A percentile compares a stretch with the other conserved stretches of the same genome.
Evolutionary conservation across 768 basidiomycete species (phyloP).

Genomic region (Leucocoprinus leucothites): DNA sequence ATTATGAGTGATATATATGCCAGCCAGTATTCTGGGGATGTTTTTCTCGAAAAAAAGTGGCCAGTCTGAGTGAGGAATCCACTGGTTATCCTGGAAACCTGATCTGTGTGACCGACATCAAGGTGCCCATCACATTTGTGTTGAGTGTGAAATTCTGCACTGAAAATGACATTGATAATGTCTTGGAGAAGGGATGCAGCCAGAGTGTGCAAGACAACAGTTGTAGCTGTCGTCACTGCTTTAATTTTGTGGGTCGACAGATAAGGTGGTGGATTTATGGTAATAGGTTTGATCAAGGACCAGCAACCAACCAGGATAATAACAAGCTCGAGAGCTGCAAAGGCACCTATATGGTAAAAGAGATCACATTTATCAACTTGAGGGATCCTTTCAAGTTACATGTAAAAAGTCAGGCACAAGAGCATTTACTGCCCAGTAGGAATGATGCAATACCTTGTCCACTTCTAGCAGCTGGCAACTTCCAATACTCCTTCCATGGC

Average conservation of each 20-base stretch:
- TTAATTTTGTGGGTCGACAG: background rate
- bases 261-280: background rate
- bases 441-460: too few relatives aligned
- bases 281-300: background rate
- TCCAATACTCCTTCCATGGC: too few relatives aligned
- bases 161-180: background rate
- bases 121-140: background rate
- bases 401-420: too few relatives aligned
- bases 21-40: background rate
- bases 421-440: too few relatives aligned
- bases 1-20: background rate
- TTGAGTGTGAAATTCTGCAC: constrained; percentile 1
- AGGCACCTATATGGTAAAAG: background rate
- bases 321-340: background rate
- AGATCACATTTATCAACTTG: background rate
- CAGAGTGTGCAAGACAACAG: background rate
- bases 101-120: background rate
- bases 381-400: too few relatives aligned
- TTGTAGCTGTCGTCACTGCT: background rate
- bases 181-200: background rate
- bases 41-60: background rate
- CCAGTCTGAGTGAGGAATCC: background rate
- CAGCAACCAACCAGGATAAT: background rate
- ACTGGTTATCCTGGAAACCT: background rate
- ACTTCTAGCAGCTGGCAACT: too few relatives aligned